A percentile compares a stretch with the other conserved stretches of the same genome.
Evolutionary conservation across 768 basidiomycete genomes (phyloP).

Genomic region (Lactifluus rugatus): DNA sequence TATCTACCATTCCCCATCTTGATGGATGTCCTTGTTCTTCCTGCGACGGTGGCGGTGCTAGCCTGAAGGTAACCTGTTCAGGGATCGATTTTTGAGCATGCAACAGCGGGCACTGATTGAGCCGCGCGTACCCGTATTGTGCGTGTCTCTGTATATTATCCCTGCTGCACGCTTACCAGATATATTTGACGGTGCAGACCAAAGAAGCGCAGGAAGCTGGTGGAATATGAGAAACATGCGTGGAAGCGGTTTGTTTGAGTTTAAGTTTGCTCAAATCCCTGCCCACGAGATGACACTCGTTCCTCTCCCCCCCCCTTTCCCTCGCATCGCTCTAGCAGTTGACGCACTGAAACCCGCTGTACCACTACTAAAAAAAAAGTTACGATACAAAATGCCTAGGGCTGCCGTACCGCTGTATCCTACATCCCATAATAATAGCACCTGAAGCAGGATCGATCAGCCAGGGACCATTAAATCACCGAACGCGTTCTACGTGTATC

Average conservation of each 20-base stretch:
- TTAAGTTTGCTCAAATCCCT: not conserved
- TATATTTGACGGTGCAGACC: constrained; percentile 30
- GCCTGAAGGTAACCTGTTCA: constrained; percentile 92
- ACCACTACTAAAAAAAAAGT: not conserved
- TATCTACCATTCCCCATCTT: no score
- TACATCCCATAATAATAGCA: not conserved
- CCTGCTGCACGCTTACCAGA: not conserved
- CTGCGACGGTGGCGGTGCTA: constrained; percentile 25
- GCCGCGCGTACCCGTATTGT: constrained; percentile 75
- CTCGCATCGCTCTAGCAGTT: not conserved
- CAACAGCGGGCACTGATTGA: constrained; percentile 84
- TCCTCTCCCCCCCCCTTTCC: not conserved
- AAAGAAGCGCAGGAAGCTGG: constrained; percentile 41
- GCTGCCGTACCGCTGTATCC: constrained; percentile 4
- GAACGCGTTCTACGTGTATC: not conserved
- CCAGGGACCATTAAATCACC: not conserved
- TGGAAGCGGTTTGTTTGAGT: constrained; percentile 54
- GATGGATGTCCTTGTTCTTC: not conserved
- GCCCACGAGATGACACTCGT: not conserved
- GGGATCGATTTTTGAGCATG: constrained; percentile 78
- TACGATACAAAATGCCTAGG: not conserved
- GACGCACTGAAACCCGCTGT: not conserved
- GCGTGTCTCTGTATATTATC: constrained; percentile 23
- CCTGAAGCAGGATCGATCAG: not conserved
- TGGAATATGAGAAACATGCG: constrained; percentile 71